These are phyloP conservation scores for Coniochaeta prunicola DNA, from an alignment of 2,329 filamentous ascomycete genomes.

Conservation along the genomic window DNA sequence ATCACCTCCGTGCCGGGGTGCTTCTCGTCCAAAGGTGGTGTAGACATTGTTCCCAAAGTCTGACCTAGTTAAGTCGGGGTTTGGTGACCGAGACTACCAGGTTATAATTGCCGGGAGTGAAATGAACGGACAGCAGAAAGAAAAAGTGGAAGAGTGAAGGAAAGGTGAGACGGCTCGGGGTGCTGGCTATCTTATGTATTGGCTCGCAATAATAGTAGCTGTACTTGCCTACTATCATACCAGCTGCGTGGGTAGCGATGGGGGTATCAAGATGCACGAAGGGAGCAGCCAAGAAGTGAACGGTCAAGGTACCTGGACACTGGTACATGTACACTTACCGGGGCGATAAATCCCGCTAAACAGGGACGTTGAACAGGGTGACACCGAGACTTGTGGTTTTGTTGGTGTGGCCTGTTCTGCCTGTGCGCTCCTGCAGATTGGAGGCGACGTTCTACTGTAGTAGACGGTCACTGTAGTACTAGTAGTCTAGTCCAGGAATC, in stretches of 20 bases:
- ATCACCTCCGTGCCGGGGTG: constrained; percentile 4
- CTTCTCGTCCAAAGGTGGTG: constrained; percentile 11
- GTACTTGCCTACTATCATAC: not conserved
- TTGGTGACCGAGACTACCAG: not conserved
- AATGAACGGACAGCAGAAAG: not conserved
- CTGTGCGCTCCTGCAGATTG: not conserved
- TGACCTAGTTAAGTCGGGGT: not conserved
- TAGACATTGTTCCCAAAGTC: not conserved
- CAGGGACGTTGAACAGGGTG: constrained; percentile 1
- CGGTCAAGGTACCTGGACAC: not conserved
- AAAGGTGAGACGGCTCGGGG: not conserved
- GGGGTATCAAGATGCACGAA: not conserved
- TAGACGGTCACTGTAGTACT: not conserved
- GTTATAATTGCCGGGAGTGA: not conserved
- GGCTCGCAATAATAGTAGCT: not conserved
- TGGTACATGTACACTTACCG: not conserved
- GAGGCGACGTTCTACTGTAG: not conserved
- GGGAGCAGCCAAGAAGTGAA: not conserved
- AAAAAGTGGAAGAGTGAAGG: not conserved
- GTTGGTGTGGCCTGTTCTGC: not conserved
- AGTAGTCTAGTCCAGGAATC: not conserved
- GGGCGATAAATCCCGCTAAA: not conserved
- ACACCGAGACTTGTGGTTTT: not conserved
- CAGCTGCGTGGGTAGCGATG: not conserved
- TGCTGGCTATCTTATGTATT: not conserved